Evolutionary conservation across 2,329 filamentous ascomycete species (phyloP).

Genomic region (Ophiostoma tasmaniense): DNA sequence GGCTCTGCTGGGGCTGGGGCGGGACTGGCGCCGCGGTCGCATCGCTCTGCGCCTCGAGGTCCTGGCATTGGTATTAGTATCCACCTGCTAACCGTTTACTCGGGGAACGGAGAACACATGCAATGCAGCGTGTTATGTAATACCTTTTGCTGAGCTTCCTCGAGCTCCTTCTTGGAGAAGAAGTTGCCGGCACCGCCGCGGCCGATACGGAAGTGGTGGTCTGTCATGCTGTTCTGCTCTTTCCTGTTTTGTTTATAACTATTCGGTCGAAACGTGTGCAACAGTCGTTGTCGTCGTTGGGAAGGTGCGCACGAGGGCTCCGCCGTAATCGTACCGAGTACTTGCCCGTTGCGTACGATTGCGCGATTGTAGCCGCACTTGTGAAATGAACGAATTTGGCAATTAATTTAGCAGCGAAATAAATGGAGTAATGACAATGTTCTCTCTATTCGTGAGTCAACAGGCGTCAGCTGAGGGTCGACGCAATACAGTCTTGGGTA

Average conservation of each 20-base stretch:
- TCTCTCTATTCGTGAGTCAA: not conserved
- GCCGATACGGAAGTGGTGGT: slow-evolving; percentile 38
- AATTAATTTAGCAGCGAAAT: not conserved
- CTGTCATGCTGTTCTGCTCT: not conserved
- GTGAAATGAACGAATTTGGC: not conserved
- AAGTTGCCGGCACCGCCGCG: slow-evolving; percentile 59
- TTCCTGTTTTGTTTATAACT: not conserved
- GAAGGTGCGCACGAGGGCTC: slow-evolving; percentile 4
- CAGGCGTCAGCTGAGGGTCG: not conserved
- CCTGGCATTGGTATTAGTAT: slow-evolving; percentile 23
- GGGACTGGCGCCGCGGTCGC: slow-evolving; percentile 8
- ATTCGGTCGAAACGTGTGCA: not conserved
- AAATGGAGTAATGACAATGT: not conserved
- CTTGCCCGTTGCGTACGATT: not conserved
- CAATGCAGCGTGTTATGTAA: not conserved
- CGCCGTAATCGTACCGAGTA: not conserved
- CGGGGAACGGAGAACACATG: not conserved
- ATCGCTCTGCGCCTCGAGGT: slow-evolving; percentile 32
- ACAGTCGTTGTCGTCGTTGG: not conserved
- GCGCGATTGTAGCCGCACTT: not conserved
- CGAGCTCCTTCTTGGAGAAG: slow-evolving; percentile 43
- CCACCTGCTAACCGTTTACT: too few relatives aligned
- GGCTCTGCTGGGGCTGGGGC: slow-evolving; percentile 22
- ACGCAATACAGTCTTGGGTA: not conserved
- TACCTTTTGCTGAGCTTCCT: slow-evolving; percentile 31